A percentile compares a stretch with the other conserved stretches of the same genome.
phyloP scores from a whole-genome alignment of 345 rosid species.

The Triadica sebifera region DNA sequence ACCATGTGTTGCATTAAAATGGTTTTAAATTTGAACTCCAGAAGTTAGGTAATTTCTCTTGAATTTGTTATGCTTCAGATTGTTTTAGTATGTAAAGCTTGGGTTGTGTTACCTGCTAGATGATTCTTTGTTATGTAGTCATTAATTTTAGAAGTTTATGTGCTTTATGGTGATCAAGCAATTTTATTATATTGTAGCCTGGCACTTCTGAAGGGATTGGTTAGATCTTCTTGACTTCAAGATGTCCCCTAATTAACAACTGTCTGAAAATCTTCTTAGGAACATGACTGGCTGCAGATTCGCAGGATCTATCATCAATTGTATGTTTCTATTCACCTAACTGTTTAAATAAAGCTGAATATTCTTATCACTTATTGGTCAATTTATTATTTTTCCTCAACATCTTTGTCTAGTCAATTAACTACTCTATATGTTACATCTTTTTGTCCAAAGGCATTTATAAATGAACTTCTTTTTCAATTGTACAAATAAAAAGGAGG shows the following conservation, averaged over 20 bases:
- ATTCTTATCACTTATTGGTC: not conserved
- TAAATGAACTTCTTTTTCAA: not conserved
- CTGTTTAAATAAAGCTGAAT: conserved; percentile 4
- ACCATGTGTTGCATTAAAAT: not conserved
- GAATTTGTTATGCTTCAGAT: not conserved
- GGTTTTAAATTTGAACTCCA: not conserved
- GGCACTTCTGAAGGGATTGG: conserved; percentile 20
- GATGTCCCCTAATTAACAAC: conserved; percentile 11
- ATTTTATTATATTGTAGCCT: conserved; percentile 18
- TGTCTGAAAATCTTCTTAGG: conserved; percentile 17
- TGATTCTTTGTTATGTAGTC: not conserved
- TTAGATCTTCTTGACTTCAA: not conserved
- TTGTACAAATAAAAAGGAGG: not conserved
- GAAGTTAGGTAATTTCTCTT: not conserved
- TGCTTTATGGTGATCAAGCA: conserved; percentile 11
- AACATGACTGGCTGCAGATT: conserved; percentile 5
- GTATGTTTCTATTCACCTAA: conserved; percentile 30
- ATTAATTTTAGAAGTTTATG: conserved; percentile 5
- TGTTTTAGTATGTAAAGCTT: not conserved
- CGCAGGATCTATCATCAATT: conserved; percentile 22
- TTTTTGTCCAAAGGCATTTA: not conserved
- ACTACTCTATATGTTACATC: not conserved
- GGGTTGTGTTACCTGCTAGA: not conserved
- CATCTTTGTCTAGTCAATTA: not conserved
- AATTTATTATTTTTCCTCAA: not conserved